Percentiles rank a stretch among this genome's conserved stretches.
Evolutionary conservation across 176 grass and related monocot species (phyloP).

Genomic region (sorghum (Sorghum bicolor)): DNA sequence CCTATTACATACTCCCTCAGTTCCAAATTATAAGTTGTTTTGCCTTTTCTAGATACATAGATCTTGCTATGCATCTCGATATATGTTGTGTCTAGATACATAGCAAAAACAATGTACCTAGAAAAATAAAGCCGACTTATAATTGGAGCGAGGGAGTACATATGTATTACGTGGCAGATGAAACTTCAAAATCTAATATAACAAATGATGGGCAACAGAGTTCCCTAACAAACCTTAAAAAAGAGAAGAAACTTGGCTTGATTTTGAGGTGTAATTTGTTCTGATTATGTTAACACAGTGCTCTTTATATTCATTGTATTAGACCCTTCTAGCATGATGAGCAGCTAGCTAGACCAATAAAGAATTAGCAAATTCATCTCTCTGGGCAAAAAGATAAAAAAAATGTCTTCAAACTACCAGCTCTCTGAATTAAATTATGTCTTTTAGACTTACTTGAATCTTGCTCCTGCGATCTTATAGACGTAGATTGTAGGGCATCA

Average conservation of each 20-base stretch:
- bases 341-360: conserved; percentile 6
- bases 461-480: conserved; percentile 39
- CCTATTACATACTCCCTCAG: background rate
- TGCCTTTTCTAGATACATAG: too few relatives aligned
- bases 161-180: background rate
- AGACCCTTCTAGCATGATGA: background rate
- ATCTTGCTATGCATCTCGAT: too few relatives aligned
- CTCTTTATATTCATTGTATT: background rate
- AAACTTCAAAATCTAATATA: background rate
- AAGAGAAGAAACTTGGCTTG: background rate
- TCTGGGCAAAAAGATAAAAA: background rate
- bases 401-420: conserved; percentile 19
- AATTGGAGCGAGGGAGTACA: background rate
- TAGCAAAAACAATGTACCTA: too few relatives aligned
- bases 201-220: background rate
- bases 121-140: too few relatives aligned
- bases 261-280: conserved; percentile 5
- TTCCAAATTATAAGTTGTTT: background rate
- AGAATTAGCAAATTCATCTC: conserved; percentile 11
- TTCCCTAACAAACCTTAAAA: background rate
- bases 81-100: too few relatives aligned
- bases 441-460: conserved; percentile 67
- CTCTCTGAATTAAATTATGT: conserved; percentile 15
- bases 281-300: background rate
- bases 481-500: conserved; percentile 43